These are phyloP conservation scores for Mercurialis annua DNA, from an alignment of 345 rosid species.

Conservation along the genomic window DNA sequence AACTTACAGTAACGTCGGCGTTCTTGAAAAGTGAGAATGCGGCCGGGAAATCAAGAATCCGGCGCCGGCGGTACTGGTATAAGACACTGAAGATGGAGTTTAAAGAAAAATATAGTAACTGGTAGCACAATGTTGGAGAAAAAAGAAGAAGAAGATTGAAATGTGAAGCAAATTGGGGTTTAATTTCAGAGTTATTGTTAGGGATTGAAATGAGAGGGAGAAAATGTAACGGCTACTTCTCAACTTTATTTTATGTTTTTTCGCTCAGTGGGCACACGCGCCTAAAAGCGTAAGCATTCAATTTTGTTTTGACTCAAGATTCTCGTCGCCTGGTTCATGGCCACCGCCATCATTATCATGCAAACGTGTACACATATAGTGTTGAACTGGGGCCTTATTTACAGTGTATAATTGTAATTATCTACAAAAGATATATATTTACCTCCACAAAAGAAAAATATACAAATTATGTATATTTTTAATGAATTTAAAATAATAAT, in stretches of 20 bases:
- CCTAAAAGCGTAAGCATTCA: neutral
- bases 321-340: neutral
- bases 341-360: neutral
- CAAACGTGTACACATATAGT: neutral
- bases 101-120: too few relatives aligned
- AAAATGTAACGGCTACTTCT: conserved; percentile 44
- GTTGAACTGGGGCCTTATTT: too few relatives aligned
- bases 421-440: too few relatives aligned
- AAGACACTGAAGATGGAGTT: neutral
- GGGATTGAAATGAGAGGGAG: neutral
- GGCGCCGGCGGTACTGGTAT: neutral
- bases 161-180: neutral
- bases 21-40: neutral
- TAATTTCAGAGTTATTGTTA: neutral
- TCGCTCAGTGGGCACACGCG: neutral
- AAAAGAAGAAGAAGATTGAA: neutral
- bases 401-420: too few relatives aligned
- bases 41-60: conserved; percentile 10
- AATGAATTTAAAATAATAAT: too few relatives aligned
- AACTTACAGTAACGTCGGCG: conserved; percentile 15
- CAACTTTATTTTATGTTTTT: neutral
- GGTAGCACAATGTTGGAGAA: neutral
- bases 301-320: neutral
- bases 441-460: too few relatives aligned
- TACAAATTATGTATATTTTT: too few relatives aligned